Evolutionary conservation across 164 flowering plant genomes (phyloP), one percentile per base, ranked within the genome.

Genomic region (Vitis riparia): DNA sequence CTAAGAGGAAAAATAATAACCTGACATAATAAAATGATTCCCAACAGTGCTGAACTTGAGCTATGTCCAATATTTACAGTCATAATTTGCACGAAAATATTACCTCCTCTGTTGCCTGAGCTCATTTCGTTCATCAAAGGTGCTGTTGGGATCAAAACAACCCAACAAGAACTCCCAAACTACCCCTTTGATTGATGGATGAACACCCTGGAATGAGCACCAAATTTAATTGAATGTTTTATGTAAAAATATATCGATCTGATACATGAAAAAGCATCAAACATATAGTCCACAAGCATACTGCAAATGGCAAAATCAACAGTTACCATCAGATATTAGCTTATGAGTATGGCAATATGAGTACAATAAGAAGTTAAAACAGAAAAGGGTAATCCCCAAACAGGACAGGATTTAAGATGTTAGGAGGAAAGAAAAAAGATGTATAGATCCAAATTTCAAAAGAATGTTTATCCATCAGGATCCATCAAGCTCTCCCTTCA

Each of bases 131-230:
- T 89, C 91, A 44, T 87, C 87, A 56, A 73, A 88, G 8, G 91
- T 88, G 83, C 94, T 94, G 70, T 81, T 82, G 30, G 98, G 97
- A 82, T 89, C 93, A 82, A 66, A 94, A 76, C 98, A 92, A 58
- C 97, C 97, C 78, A 94, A 71, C 75, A 94, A 75, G 73, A 94
- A 94, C 78, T 92, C 98, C 98, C 95, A 94, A 13, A 92, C 98
- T 61, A 23, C 82, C 16, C 89, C 97, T 82, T 87, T 91, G 37
- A 94, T 87, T 55, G 88, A 79, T 69, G 98, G 98, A 80, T 92
- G 97, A 69, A 94, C 81, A 51, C 98, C 98, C 98, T 94, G 78
- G 51, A 44, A 74, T 47, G 58, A 63, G 58, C 62, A 74, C 13
- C 60, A 48, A 59, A 65, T 37, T 16, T 73, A 59, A 12, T 12